A percentile compares a stretch with the other conserved stretches of the same genome.
phyloP scores from a whole-genome alignment of 139 green algal species.

The Closterium sp. region DNA sequence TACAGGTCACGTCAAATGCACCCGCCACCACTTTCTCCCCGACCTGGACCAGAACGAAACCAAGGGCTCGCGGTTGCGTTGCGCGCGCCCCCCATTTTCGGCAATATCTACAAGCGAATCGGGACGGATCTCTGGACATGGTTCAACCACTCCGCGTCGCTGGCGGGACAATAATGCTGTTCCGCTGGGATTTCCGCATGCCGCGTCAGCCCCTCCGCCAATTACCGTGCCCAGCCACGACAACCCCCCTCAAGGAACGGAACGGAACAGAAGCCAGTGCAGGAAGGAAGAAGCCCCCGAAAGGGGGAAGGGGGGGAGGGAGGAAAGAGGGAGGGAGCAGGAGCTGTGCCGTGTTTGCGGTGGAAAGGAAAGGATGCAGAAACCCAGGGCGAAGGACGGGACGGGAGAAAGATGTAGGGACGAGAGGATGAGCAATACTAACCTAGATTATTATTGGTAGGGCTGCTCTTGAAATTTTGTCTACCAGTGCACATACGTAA shows the following conservation, averaged over 20 bases:
- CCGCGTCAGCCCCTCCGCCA: too few relatives aligned
- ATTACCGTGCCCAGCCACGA: too few relatives aligned
- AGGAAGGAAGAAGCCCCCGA: too few relatives aligned
- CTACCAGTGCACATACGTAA: background rate
- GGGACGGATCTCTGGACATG: background rate
- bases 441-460: background rate
- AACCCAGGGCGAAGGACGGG: background rate
- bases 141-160: background rate
- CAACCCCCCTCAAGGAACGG: too few relatives aligned
- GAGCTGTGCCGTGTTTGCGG: too few relatives aligned
- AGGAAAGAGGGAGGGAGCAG: too few relatives aligned
- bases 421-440: background rate
- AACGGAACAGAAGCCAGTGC: too few relatives aligned
- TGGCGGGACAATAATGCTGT: background rate
- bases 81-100: background rate
- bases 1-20: background rate
- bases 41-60: background rate
- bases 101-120: background rate
- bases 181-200: background rate
- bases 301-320: too few relatives aligned
- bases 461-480: too few relatives aligned
- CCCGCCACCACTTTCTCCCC: background rate
- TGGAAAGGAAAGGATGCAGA: background rate
- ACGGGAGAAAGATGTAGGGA: background rate
- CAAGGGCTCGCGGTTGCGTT: background rate